Conservation (phyloP, 129 eudicot species). For the Lactuca sativa region DNA sequence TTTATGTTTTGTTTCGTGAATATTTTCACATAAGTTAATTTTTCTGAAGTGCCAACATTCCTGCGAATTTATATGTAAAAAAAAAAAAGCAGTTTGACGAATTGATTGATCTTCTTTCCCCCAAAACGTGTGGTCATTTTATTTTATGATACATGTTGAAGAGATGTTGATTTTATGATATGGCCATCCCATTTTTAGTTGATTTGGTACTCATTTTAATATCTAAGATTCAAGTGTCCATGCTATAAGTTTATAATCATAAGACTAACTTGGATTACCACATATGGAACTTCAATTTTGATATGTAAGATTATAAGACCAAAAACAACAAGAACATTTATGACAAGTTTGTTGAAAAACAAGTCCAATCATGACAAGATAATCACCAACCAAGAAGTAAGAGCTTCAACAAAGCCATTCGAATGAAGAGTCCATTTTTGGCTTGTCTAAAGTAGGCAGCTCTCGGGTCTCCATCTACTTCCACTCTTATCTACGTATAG, state of each 20-base stretch:
- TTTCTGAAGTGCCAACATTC: too few relatives aligned
- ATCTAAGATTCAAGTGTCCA: neutral
- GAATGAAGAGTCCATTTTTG: conserved; percentile 89
- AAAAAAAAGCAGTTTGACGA: too few relatives aligned
- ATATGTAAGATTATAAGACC: neutral
- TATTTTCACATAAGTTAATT: too few relatives aligned
- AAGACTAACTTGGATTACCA: neutral
- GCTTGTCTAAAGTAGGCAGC: conserved; percentile 99
- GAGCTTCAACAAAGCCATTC: conserved; percentile 94
- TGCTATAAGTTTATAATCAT: neutral
- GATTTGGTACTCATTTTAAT: neutral
- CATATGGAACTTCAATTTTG: neutral
- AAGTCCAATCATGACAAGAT: neutral
- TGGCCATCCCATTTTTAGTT: too few relatives aligned
- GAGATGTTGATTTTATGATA: too few relatives aligned
- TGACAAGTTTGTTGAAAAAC: neutral
- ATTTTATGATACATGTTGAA: too few relatives aligned
- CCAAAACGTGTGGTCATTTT: too few relatives aligned
- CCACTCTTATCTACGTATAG: conserved; percentile 72
- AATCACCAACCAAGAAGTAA: conserved; percentile 89
- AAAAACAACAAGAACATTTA: neutral
- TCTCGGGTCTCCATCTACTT: conserved; percentile 94
- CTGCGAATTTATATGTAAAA: too few relatives aligned
- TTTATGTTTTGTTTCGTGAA: too few relatives aligned
- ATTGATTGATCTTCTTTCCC: too few relatives aligned